Evolutionary conservation across 495 filamentous ascomycete species (phyloP).

Genomic region (Sporormia fimetaria): DNA sequence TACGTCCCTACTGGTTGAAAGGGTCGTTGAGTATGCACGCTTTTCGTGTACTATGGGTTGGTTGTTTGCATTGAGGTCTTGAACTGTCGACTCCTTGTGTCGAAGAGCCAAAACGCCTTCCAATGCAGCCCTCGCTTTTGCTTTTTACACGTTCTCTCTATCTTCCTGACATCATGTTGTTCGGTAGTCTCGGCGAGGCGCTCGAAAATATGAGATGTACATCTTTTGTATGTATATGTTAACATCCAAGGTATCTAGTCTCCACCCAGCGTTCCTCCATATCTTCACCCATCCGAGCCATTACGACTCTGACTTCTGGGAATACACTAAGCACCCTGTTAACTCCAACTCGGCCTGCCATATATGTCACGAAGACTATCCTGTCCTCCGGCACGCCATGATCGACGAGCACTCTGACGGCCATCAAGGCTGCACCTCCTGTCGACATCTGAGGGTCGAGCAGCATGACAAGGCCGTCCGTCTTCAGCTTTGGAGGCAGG

Average conservation of each 20-base stretch:
- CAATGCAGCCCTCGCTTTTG: too few relatives aligned
- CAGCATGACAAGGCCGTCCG: conserved; percentile 69
- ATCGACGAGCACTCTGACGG: conserved; percentile 84
- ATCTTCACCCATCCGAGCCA: conserved; percentile 65
- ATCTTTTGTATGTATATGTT: too few relatives aligned
- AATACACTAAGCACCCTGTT: conserved; percentile 78
- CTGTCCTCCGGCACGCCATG: conserved; percentile 78
- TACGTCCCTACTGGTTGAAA: too few relatives aligned
- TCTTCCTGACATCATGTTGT: too few relatives aligned
- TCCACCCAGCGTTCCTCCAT: conserved; percentile 75
- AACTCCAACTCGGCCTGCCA: conserved; percentile 68
- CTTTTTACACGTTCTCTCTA: too few relatives aligned
- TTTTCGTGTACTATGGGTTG: too few relatives aligned
- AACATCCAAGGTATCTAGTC: conserved; percentile 69
- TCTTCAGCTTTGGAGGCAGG: conserved; percentile 53
- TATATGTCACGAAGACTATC: conserved; percentile 82
- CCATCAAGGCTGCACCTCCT: conserved; percentile 91
- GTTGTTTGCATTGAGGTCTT: too few relatives aligned
- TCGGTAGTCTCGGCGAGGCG: too few relatives aligned
- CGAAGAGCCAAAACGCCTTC: background rate
- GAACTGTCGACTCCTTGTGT: too few relatives aligned
- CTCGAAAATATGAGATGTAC: too few relatives aligned
- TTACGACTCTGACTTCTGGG: conserved; percentile 70
- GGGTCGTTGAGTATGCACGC: too few relatives aligned
- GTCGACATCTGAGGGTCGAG: conserved; percentile 90